Evolutionary conservation across 768 basidiomycete species (phyloP).

Genomic region (Mycena sanguinolenta): DNA sequence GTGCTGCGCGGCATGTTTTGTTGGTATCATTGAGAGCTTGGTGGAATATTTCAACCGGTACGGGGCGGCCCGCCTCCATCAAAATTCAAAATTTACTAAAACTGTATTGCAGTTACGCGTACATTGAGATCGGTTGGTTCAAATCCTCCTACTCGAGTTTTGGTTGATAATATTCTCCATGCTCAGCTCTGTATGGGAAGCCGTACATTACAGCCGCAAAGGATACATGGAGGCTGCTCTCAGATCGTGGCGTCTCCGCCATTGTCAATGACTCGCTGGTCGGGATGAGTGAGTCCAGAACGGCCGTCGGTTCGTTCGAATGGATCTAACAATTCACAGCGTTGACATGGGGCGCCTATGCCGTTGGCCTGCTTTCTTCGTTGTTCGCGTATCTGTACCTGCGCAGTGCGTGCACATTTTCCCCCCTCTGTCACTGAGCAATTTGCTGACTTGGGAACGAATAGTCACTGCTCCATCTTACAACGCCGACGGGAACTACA

Average conservation of each 20-base stretch:
- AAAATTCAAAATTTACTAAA: neutral
- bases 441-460: constrained; percentile 8
- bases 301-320: neutral
- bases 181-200: constrained; percentile 84
- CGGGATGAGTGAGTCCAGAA: constrained; percentile 70
- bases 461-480: constrained; percentile 82
- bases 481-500: constrained; percentile 81
- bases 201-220: constrained; percentile 84
- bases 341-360: constrained; percentile 85
- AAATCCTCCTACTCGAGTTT: neutral
- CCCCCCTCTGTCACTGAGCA: constrained; percentile 6
- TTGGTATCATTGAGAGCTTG: constrained; percentile 76
- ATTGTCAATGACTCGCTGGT: constrained; percentile 88
- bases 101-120: constrained; percentile 68
- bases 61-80: constrained; percentile 13
- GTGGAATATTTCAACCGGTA: constrained; percentile 87
- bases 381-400: constrained; percentile 86
- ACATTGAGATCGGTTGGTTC: constrained; percentile 81
- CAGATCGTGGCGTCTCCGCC: constrained; percentile 66
- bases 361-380: constrained; percentile 78
- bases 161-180: neutral
- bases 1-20: constrained; percentile 83
- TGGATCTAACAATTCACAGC: constrained; percentile 52
- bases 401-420: constrained; percentile 62
- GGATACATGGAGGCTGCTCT: constrained; percentile 84